Evolutionary conservation across 2,329 filamentous ascomycete genomes (phyloP), one percentile per base, ranked within the genome.

Genomic region (Diaporthe citriasiana): DNA sequence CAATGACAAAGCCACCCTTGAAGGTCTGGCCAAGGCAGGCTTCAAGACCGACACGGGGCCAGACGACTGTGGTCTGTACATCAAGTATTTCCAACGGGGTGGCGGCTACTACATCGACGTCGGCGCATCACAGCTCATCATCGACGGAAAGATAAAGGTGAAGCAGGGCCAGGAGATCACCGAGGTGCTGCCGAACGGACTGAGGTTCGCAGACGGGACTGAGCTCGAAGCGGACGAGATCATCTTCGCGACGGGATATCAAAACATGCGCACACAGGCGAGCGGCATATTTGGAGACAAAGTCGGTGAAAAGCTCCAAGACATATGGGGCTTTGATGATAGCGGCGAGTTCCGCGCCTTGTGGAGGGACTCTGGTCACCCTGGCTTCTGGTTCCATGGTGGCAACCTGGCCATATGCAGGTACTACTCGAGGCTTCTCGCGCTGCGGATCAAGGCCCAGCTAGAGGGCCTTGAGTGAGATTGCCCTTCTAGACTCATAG

Each of bases 91-190:
- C 76, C 89, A 91, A 77, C 87, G 89, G 3, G 91, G 91, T 1
- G 92, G 92, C 0, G 92, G 92, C 0, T 93, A 93, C 79, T 93
- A 93, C 81, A 92, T 93, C 75, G 90, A 94, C 75, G 91, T 93
- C 1, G 92, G 92, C 0, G 89, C 88, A 0, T 89, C 88, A 0
- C 82, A 89, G 78, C 85, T 93, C 33, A 92, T 94, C 73, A 84
- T 85, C 2, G 89, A 92, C 17, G 91, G 91, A 0, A 90, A 89
- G 78, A 90, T 94, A 79, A 90, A 89, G 77, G 83, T 93, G 35
- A 89, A 89, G 79, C 88, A 90, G 53, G 89, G 88, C 0, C 87
- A 88, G 6, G 88, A 90, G 15, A 88, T 93, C 19, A 78, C 82
- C 2, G 82, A 84, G 30, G 86, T 93, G 3, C 83, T 87, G 0